phyloP scores from a whole-genome alignment of 2,329 filamentous ascomycete genomes.

The Fusarium guadeloupense region DNA sequence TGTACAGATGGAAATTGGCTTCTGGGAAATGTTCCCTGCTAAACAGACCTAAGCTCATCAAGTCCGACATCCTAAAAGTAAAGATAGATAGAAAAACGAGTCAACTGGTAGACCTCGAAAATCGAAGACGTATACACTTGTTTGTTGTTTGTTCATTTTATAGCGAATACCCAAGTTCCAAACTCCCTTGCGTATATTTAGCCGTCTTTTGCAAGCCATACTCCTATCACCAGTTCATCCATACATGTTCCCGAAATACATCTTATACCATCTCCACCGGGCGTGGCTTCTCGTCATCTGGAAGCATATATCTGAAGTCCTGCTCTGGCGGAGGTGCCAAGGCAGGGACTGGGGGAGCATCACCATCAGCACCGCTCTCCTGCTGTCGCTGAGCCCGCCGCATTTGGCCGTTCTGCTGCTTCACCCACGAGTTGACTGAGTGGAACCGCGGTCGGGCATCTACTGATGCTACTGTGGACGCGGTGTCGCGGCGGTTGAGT shows the following conservation, averaged over 20 bases:
- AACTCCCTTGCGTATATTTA: constrained; percentile 14
- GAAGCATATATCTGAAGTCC: constrained; percentile 61
- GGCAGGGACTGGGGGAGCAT: constrained; percentile 53
- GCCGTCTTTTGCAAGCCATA: constrained; percentile 13
- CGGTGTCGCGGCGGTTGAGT: constrained; percentile 56
- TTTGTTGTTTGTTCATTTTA: constrained; percentile 14
- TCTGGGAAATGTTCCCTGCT: constrained; percentile 64
- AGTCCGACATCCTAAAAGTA: background rate
- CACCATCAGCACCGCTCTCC: constrained; percentile 30
- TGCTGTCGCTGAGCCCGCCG: constrained; percentile 56
- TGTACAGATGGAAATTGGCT: constrained; percentile 61
- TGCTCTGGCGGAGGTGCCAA: constrained; percentile 55
- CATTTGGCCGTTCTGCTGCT: constrained; percentile 67
- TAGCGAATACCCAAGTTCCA: background rate
- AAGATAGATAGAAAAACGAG: too few species aligned
- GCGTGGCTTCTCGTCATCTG: constrained; percentile 58
- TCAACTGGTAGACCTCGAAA: too few species aligned
- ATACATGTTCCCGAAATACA: background rate
- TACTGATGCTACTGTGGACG: constrained; percentile 63
- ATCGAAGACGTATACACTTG: constrained; percentile 30
- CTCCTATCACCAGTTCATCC: constrained; percentile 15
- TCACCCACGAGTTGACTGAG: constrained; percentile 70
- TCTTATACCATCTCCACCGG: constrained; percentile 47
- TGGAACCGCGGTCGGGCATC: constrained; percentile 66
- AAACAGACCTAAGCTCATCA: constrained; percentile 21